phyloP scores from a whole-genome alignment of 2,329 filamentous ascomycete species.

The Alternaria longipes region DNA sequence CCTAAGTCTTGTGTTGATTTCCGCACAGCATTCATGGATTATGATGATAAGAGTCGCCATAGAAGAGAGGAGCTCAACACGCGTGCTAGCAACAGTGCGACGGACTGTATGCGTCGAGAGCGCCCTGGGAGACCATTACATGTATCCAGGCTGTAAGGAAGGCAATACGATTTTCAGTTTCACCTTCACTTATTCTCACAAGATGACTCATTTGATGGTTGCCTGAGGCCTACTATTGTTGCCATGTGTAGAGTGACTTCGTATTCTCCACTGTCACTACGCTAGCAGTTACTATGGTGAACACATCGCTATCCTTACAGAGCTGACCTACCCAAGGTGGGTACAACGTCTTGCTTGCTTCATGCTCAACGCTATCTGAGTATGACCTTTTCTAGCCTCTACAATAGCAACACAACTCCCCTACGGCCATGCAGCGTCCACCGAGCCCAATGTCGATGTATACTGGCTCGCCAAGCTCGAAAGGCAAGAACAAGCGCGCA shows the following conservation, averaged over 20 bases:
- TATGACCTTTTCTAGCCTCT: not conserved
- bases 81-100: not conserved
- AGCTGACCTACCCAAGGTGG: not conserved
- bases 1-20: not conserved
- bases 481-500: conserved; percentile 34
- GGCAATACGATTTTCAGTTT: not conserved
- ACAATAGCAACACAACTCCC: not conserved
- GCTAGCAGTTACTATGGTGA: not conserved
- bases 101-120: not conserved
- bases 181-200: not conserved
- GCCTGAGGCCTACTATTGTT: not conserved
- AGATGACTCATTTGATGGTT: not conserved
- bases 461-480: conserved; percentile 3
- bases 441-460: conserved; percentile 19
- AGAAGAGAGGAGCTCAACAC: not conserved
- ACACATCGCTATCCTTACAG: not conserved
- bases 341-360: not conserved
- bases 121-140: not conserved
- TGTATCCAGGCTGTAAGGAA: not conserved
- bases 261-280: not conserved
- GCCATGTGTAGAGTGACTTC: not conserved
- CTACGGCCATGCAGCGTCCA: conserved; percentile 9
- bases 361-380: not conserved
- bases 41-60: not conserved
- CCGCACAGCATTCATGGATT: not conserved